Conservation (phyloP, 192 early-diverging fungal species). For the Linnemannia zychae region DNA sequence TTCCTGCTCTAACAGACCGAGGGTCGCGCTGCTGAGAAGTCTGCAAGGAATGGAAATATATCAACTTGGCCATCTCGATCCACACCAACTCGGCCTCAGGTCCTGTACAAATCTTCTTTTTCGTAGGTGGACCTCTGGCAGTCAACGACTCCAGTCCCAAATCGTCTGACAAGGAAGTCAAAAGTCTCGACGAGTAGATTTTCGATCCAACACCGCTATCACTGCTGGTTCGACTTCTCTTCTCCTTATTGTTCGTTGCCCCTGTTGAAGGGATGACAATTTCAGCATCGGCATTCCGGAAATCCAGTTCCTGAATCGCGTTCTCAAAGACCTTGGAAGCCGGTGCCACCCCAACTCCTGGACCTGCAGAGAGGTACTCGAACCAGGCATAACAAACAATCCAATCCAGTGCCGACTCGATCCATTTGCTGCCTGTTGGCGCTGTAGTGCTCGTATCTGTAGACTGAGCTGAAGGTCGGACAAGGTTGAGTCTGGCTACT, state of each 20-base stretch:
- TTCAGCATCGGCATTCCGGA: slow-evolving; percentile 38
- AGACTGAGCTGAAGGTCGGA: neutral
- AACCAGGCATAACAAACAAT: slow-evolving; percentile 62
- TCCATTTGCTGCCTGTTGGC: slow-evolving; percentile 30
- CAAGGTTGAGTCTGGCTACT: slow-evolving; percentile 53
- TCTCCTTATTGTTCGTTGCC: neutral
- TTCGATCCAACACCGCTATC: neutral
- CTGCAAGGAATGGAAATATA: slow-evolving; percentile 42
- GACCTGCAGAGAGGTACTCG: slow-evolving; percentile 52
- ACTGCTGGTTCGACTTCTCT: neutral
- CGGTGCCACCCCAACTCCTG: slow-evolving; percentile 29
- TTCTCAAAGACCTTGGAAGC: slow-evolving; percentile 58
- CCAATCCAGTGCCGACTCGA: slow-evolving; percentile 39
- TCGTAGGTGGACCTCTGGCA: neutral
- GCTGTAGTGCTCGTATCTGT: neutral
- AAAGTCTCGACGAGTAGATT: neutral
- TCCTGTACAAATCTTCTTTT: slow-evolving; percentile 33
- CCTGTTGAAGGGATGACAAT: slow-evolving; percentile 9
- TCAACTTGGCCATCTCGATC: slow-evolving; percentile 42
- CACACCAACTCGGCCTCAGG: slow-evolving; percentile 46
- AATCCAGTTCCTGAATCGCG: slow-evolving; percentile 44
- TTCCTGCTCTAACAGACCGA: neutral
- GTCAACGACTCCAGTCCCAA: slow-evolving; percentile 11
- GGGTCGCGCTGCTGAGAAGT: neutral
- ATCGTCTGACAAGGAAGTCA: slow-evolving; percentile 18